Evolutionary conservation across 257 asterid genomes (phyloP).

Genomic region (Echites panduratus): DNA sequence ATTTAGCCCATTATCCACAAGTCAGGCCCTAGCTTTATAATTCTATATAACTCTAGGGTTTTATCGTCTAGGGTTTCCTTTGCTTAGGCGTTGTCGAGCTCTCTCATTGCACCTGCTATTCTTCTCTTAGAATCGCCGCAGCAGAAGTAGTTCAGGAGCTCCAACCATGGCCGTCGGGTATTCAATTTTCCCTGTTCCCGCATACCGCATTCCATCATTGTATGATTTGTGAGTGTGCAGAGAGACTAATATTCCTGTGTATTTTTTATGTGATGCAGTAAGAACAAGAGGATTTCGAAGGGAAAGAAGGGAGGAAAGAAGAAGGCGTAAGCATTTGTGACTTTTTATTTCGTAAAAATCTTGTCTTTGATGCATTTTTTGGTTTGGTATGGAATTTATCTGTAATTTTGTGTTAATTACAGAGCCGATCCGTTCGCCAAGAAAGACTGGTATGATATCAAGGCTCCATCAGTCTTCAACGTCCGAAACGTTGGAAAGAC

Average conservation of each 20-base stretch:
- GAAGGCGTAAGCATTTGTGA: constrained; percentile 23
- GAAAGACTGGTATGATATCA: constrained; percentile 34
- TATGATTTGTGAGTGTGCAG: not conserved
- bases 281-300: constrained; percentile 37
- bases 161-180: constrained; percentile 86
- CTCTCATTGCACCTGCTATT: not conserved
- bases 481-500: constrained; percentile 27
- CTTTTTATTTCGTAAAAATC: no score
- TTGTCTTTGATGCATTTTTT: not conserved
- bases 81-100: constrained; percentile 13
- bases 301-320: constrained; percentile 40
- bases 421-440: constrained; percentile 29
- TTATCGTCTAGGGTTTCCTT: not conserved
- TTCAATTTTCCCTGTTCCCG: not conserved
- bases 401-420: not conserved
- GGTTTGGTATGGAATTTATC: not conserved
- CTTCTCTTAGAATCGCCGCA: constrained; percentile 1
- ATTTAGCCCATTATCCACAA: not conserved
- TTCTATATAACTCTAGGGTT: no score
- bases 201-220: not conserved
- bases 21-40: no score
- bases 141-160: constrained; percentile 21
- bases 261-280: constrained; percentile 18
- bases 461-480: constrained; percentile 24
- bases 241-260: not conserved